Conservation (phyloP, 768 basidiomycete genomes). For the Sporobolomyces phaffii region DNA sequence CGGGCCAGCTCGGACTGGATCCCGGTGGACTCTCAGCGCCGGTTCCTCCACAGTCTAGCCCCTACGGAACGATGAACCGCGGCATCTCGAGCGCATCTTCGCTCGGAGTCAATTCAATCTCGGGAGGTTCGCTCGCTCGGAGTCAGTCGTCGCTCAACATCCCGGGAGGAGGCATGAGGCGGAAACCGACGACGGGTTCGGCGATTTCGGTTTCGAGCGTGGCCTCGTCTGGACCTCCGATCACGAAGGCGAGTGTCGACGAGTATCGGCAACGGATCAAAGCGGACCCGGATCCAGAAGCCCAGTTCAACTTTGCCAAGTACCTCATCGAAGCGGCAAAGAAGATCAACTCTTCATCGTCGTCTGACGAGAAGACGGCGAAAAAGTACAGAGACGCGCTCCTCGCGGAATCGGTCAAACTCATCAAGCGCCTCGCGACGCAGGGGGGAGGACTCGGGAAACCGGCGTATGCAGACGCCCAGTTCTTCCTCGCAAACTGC, state of each 20-base stretch:
- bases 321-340: conserved; percentile 98
- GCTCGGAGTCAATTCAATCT: conserved; percentile 10
- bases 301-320: conserved; percentile 95
- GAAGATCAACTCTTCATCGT: conserved; percentile 59
- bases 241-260: conserved; percentile 74
- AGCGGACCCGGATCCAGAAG: conserved; percentile 93
- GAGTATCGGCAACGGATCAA: conserved; percentile 96
- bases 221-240: conserved; percentile 35
- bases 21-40: background rate
- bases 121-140: conserved; percentile 15
- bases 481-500: conserved; percentile 97
- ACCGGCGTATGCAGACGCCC: conserved; percentile 87
- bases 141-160: conserved; percentile 26
- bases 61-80: conserved; percentile 26
- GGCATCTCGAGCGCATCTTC: conserved; percentile 26
- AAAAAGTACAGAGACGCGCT: conserved; percentile 86
- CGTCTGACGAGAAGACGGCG: conserved; percentile 56
- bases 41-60: background rate
- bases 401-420: conserved; percentile 81
- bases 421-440: conserved; percentile 83
- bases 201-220: conserved; percentile 3
- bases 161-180: conserved; percentile 22
- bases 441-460: conserved; percentile 55
- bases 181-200: conserved; percentile 12
- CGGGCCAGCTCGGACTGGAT: conserved; percentile 34